These are phyloP conservation scores for Fomitopsis serialis DNA, from an alignment of 768 basidiomycete genomes.

Conservation along the genomic window DNA sequence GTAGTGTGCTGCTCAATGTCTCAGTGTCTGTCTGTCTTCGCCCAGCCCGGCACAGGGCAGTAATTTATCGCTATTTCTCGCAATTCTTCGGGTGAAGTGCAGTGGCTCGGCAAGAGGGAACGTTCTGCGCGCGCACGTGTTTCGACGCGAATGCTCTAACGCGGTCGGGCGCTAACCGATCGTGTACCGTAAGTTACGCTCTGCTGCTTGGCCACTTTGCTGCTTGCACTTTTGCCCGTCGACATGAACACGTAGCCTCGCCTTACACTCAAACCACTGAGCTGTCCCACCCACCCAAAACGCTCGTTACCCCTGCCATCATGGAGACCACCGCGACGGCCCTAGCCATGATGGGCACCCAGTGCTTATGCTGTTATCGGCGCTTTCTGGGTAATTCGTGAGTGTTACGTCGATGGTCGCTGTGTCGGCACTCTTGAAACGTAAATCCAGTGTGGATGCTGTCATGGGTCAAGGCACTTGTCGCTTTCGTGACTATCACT, in stretches of 20 bases:
- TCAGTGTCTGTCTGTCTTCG: too few relatives aligned
- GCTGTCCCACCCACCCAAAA: not conserved
- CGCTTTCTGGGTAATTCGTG: slow-evolving; percentile 84
- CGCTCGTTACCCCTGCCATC: not conserved
- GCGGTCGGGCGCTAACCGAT: not conserved
- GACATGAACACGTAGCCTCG: not conserved
- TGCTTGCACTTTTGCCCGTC: not conserved
- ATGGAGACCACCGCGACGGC: not conserved
- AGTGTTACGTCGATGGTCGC: slow-evolving; percentile 27
- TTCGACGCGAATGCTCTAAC: not conserved
- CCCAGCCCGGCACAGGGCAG: too few relatives aligned
- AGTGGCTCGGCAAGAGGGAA: not conserved
- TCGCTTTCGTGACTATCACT: slow-evolving; percentile 79
- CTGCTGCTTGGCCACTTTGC: not conserved
- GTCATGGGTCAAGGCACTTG: slow-evolving; percentile 68
- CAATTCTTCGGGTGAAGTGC: too few relatives aligned
- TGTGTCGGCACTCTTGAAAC: slow-evolving; percentile 4
- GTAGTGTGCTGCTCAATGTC: not conserved
- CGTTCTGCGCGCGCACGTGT: not conserved
- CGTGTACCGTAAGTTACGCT: not conserved
- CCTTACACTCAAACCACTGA: not conserved
- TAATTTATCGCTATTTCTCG: not conserved
- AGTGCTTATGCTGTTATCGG: slow-evolving; percentile 69
- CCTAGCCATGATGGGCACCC: slow-evolving; percentile 49
- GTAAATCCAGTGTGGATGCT: slow-evolving; percentile 65